Evolutionary conservation across 768 basidiomycete genomes (phyloP).

Genomic region (Clitopilus passeckerianus): DNA sequence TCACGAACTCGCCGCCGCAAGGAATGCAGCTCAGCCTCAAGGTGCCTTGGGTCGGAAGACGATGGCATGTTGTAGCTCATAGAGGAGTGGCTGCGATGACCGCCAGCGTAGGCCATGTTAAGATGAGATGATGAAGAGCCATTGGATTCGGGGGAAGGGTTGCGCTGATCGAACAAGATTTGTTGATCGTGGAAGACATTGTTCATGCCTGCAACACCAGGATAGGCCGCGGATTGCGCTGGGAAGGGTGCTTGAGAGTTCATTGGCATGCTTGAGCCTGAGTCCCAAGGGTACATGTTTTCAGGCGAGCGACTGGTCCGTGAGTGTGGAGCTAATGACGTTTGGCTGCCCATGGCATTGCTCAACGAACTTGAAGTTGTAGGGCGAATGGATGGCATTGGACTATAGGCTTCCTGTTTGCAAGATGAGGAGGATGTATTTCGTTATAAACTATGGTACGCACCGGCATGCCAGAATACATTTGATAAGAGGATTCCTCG

Average conservation of each 20-base stretch:
- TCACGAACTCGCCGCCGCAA: constrained; percentile 58
- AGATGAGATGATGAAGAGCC: constrained; percentile 24
- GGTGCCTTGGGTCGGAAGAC: constrained; percentile 18
- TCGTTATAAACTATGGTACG: neutral
- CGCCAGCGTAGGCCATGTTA: neutral
- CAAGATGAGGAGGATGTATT: neutral
- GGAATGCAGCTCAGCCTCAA: constrained; percentile 46
- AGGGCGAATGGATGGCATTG: constrained; percentile 18
- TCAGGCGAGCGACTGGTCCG: constrained; percentile 21
- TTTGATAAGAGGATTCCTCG: neutral
- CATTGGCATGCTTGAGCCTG: constrained; percentile 21
- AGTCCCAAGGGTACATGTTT: constrained; percentile 28
- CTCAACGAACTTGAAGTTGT: constrained; percentile 15
- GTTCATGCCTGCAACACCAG: constrained; percentile 13
- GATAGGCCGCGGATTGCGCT: constrained; percentile 21
- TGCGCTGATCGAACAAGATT: constrained; percentile 20
- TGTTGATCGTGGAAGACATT: constrained; percentile 13
- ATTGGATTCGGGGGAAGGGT: constrained; percentile 35
- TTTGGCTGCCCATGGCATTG: neutral
- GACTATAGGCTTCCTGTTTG: constrained; percentile 1
- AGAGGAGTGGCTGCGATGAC: constrained; percentile 4
- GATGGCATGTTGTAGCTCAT: constrained; percentile 10
- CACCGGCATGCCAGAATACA: neutral
- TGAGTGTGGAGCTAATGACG: constrained; percentile 16
- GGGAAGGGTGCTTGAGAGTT: constrained; percentile 17